Percentiles rank a stretch among this genome's conserved stretches.
Conservation (phyloP, 169 alveolate genomes). For the Plasmodium knowlesi region DNA sequence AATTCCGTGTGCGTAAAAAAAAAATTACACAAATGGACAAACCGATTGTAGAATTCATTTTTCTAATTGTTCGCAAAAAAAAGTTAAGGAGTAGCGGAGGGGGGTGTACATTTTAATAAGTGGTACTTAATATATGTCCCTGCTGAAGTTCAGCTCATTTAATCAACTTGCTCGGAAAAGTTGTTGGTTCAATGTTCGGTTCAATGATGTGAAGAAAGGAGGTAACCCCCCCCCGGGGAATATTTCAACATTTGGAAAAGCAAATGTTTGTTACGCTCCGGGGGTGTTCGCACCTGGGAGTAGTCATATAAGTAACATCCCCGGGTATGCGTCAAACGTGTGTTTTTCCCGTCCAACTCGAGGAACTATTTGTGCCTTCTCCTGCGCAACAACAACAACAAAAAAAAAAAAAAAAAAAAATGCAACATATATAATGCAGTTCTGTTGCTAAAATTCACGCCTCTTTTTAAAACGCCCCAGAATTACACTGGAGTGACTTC, state of each 20-base stretch:
- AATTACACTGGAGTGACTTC: neutral
- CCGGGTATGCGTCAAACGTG: neutral
- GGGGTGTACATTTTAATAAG: neutral
- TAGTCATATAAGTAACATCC: neutral
- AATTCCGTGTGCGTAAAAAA: neutral
- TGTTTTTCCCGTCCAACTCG: conserved; percentile 2
- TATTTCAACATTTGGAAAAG: neutral
- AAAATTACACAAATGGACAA: neutral
- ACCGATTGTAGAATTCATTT: neutral
- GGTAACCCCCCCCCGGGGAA: neutral
- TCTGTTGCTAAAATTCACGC: neutral
- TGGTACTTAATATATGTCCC: neutral
- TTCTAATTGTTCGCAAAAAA: neutral
- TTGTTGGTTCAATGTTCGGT: neutral
- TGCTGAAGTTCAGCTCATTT: neutral
- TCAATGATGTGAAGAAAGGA: neutral
- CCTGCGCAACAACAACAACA: too few species aligned
- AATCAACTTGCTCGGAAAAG: neutral
- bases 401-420: neutral
- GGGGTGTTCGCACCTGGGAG: neutral
- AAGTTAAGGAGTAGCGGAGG: neutral
- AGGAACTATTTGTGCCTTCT: neutral
- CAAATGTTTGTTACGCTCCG: neutral
- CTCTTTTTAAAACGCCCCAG: neutral
- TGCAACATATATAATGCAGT: neutral